Percentiles rank a stretch among this genome's conserved stretches.
phyloP scores from a whole-genome alignment of 345 rosid species.

The Nephelium lappaceum region DNA sequence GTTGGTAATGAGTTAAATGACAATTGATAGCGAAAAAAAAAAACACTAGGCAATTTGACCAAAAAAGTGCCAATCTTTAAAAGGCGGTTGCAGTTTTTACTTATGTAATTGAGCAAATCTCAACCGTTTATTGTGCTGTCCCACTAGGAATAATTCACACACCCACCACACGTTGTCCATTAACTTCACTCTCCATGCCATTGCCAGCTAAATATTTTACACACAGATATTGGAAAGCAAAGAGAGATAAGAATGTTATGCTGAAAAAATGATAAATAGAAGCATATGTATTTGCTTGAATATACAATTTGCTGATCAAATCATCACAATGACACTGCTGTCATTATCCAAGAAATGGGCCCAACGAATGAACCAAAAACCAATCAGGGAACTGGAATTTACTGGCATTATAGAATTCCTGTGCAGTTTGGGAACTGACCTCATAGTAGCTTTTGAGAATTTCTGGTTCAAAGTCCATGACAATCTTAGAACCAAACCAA shows the following conservation, averaged over 20 bases:
- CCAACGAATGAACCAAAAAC: conserved; percentile 17
- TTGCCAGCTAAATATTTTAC: conserved; percentile 20
- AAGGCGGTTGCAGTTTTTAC: background rate
- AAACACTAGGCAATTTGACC: conserved; percentile 11
- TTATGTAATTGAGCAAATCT: background rate
- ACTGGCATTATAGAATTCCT: conserved; percentile 3
- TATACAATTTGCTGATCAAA: conserved; percentile 18
- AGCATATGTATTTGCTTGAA: conserved; percentile 11
- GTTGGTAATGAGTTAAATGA: conserved; percentile 4
- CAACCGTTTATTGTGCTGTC: conserved; percentile 12
- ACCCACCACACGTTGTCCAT: background rate
- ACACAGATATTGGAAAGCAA: background rate
- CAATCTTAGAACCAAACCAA: background rate
- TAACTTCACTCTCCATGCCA: background rate
- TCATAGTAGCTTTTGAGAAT: background rate
- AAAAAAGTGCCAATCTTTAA: background rate
- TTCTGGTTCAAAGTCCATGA: conserved; percentile 7
- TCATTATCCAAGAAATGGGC: background rate
- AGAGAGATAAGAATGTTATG: background rate
- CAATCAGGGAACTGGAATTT: background rate
- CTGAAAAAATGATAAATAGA: background rate
- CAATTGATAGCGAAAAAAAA: background rate
- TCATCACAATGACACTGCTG: background rate
- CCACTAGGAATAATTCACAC: background rate
- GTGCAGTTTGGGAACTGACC: conserved; percentile 9